Percentiles rank a stretch among this genome's conserved stretches.
phyloP scores from a whole-genome alignment of 2,329 filamentous ascomycete species.

The Alternaria incomplexa region DNA sequence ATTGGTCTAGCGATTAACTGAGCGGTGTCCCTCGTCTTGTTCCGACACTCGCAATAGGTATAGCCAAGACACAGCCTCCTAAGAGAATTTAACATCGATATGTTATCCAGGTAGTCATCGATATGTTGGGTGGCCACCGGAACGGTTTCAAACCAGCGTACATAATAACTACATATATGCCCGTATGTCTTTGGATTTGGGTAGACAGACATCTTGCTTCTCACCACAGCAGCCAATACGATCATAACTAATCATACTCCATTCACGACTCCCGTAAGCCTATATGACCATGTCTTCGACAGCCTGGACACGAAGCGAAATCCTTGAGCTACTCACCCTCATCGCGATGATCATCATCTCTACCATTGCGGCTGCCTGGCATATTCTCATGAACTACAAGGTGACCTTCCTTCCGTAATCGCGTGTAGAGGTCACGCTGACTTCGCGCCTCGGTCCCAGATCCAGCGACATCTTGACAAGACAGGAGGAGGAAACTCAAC shows the following conservation, averaged over 20 bases:
- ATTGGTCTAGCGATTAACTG: not conserved
- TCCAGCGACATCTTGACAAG: not conserved
- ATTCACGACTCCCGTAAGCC: not conserved
- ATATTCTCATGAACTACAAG: not conserved
- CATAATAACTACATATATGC: not conserved
- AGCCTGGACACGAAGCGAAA: not conserved
- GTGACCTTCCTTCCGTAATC: not conserved
- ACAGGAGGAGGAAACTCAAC: not conserved
- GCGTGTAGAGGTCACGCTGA: not conserved
- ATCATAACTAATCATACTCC: not conserved
- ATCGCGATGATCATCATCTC: not conserved
- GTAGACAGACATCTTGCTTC: not conserved
- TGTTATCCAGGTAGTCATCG: not conserved
- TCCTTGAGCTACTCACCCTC: not conserved
- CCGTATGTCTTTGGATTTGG: rapidly evolving
- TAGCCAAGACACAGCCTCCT: not conserved
- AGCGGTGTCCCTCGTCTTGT: not conserved
- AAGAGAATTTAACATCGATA: not conserved
- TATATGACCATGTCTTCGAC: not conserved
- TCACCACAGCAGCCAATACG: rapidly evolving
- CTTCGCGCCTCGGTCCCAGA: rapidly evolving
- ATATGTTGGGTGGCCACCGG: not conserved
- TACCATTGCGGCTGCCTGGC: not conserved
- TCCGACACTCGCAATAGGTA: not conserved
- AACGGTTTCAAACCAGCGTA: rapidly evolving